These are phyloP conservation scores for Bertia moriformis DNA, from an alignment of 2,329 filamentous ascomycete species.

Conservation along the genomic window DNA sequence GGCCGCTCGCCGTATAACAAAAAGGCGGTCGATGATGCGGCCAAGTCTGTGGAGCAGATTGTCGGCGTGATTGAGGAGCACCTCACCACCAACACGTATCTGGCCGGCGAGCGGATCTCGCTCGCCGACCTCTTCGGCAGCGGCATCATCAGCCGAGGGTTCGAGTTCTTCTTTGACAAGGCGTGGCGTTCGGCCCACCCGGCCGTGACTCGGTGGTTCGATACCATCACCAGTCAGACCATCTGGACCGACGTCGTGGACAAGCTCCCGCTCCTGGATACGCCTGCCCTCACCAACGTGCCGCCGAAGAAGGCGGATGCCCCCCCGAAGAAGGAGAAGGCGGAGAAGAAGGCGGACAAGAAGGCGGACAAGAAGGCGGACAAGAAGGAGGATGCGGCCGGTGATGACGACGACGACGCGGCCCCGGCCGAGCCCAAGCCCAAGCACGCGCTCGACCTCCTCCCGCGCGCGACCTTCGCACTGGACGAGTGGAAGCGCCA, in stretches of 20 bases:
- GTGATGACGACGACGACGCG: constrained; percentile 40
- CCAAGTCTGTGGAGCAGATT: constrained; percentile 54
- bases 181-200: constrained; percentile 71
- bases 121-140: constrained; percentile 84
- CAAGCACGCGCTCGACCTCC: constrained; percentile 86
- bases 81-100: constrained; percentile 84
- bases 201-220: constrained; percentile 82
- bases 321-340: constrained; percentile 44
- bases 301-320: constrained; percentile 67
- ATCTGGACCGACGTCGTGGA: constrained; percentile 72
- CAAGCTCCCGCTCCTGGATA: constrained; percentile 67
- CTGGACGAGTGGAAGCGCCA: constrained; percentile 98
- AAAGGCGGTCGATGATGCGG: constrained; percentile 75
- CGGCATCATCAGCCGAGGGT: constrained; percentile 69
- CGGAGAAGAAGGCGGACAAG: constrained; percentile 31
- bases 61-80: constrained; percentile 69
- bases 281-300: constrained; percentile 57
- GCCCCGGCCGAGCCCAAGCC: constrained; percentile 59
- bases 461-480: constrained; percentile 65
- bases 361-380: constrained; percentile 19
- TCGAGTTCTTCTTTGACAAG: constrained; percentile 90
- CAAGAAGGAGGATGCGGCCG: constrained; percentile 26
- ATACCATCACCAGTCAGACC: constrained; percentile 82
- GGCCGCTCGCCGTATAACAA: constrained; percentile 87
- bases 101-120: constrained; percentile 93